Conservation (phyloP, 495 filamentous ascomycete genomes). For the Staphylotrichum tortipilum region DNA sequence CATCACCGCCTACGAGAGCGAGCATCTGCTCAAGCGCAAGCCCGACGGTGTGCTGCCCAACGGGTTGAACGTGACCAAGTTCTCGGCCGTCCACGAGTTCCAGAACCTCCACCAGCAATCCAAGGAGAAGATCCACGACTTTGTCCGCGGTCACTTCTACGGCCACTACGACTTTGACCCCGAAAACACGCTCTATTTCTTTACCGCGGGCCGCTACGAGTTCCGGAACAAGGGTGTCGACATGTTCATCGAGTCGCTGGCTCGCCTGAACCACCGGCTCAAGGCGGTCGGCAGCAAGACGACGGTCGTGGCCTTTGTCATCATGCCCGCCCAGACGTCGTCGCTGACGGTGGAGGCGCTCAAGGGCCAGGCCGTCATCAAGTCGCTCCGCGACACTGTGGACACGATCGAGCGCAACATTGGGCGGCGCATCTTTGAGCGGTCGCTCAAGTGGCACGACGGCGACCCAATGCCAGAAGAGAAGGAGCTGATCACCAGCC, state of each 20-base stretch:
- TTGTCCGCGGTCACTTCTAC: slow-evolving; percentile 96
- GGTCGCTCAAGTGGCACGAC: slow-evolving; percentile 87
- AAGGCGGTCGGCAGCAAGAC: slow-evolving; percentile 79
- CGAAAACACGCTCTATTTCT: slow-evolving; percentile 96
- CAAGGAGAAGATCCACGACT: slow-evolving; percentile 97
- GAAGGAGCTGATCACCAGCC: slow-evolving; percentile 83
- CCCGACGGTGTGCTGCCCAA: slow-evolving; percentile 95
- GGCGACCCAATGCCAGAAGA: slow-evolving; percentile 87
- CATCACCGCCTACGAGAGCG: slow-evolving; percentile 95
- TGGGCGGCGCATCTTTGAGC: slow-evolving; percentile 88
- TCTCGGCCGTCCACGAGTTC: slow-evolving; percentile 97
- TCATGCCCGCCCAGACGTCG: slow-evolving; percentile 97
- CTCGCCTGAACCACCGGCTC: slow-evolving; percentile 85
- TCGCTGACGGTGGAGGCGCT: slow-evolving; percentile 92
- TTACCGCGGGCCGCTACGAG: slow-evolving; percentile 93
- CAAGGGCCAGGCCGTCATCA: slow-evolving; percentile 94
- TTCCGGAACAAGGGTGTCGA: slow-evolving; percentile 98
- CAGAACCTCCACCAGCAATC: slow-evolving; percentile 94
- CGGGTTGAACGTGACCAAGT: slow-evolving; percentile 96
- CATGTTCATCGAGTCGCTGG: slow-evolving; percentile 97
- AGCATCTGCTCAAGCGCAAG: slow-evolving; percentile 95
- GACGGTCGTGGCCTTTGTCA: slow-evolving; percentile 97
- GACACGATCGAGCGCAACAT: slow-evolving; percentile 83
- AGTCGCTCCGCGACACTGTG: slow-evolving; percentile 86
- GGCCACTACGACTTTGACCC: slow-evolving; percentile 95